Conservation (phyloP, 441 rosid species). For the Adansonia grandidieri region DNA sequence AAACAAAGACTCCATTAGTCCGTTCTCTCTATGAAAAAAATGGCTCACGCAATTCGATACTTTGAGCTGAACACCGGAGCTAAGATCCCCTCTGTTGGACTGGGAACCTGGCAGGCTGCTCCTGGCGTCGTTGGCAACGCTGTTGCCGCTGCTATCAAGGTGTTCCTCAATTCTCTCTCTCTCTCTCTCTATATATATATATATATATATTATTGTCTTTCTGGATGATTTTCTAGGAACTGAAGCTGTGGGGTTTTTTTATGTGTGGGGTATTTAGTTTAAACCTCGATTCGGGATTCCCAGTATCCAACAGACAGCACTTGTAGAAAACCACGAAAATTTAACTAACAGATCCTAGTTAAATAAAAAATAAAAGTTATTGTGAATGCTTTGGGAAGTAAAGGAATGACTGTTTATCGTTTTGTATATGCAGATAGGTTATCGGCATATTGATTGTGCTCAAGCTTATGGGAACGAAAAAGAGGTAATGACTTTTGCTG, state of each 20-base stretch:
- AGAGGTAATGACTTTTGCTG: slow-evolving; percentile 44
- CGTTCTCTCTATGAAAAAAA: neutral
- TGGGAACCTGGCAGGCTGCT: slow-evolving; percentile 67
- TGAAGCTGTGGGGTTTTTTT: neutral
- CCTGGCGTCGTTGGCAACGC: slow-evolving; percentile 56
- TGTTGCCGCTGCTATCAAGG: slow-evolving; percentile 54
- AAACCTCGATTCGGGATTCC: neutral
- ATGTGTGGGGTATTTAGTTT: neutral
- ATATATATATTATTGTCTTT: neutral
- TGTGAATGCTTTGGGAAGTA: neutral
- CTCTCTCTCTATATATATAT: too few species aligned
- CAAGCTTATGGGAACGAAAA: slow-evolving; percentile 50
- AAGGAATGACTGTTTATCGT: neutral
- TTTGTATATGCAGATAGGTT: slow-evolving; percentile 46
- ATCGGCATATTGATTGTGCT: slow-evolving; percentile 71
- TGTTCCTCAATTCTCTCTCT: slow-evolving; percentile 8
- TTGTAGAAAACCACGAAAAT: neutral
- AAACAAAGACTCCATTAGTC: neutral
- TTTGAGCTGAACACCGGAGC: slow-evolving; percentile 60
- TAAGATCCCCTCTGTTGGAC: slow-evolving; percentile 62
- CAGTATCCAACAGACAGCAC: too few species aligned
- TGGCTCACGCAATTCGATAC: slow-evolving; percentile 41
- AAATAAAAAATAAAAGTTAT: too few species aligned
- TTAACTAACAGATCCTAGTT: neutral
- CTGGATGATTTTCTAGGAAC: neutral